Evolutionary conservation across 345 rosid species (phyloP), one percentile per base, ranked within the genome.

Genomic region (Eucalyptus dawsonii): DNA sequence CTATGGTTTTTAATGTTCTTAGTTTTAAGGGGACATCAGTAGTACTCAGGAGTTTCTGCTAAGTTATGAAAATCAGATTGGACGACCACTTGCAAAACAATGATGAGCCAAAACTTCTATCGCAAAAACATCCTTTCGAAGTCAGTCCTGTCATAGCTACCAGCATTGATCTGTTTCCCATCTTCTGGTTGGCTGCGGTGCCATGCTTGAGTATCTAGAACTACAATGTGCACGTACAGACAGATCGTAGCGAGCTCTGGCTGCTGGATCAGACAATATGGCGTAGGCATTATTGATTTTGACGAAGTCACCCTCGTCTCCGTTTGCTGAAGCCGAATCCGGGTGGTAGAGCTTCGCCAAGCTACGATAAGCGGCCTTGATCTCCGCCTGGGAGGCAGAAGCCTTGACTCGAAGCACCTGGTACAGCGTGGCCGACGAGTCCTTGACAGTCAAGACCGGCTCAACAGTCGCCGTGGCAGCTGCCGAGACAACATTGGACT

Each of bases 251-350:
- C 31, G 89, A 37, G 86, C 89, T 86, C 92, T 87, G 40, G 92
- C 90, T 8, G 86, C 87, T 11, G 90, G 91, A 76, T 92, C 89
- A 21, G 93, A 92, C 22, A 90, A 87, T 10, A 89, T 90, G 44
- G 93, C 89, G 25, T 92, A 88, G 44, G 92, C 93, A 56, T 87
- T 58, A 86, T 88, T 89, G 86, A 90, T 90, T 31, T 87, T 81
- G 9, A 87, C 50, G 56, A 92, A 92, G 7, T 80, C 65, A 3
- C 86, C 86, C 37, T 60, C 17, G 11, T 34, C 51, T 44, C 50
- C 31, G 3, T 22, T 56, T 0, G 22, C 24, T 9, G 56, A 42
- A 31, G 89, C 56, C 21, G 89, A 47, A 47, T 89, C 91, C 3
- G 91, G 91, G 87, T 89, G 91, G 88, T 76, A 89, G 21, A 53